Evolutionary conservation across 2,329 filamentous ascomycete species (phyloP).

Genomic region (Xylariaceae sp.): DNA sequence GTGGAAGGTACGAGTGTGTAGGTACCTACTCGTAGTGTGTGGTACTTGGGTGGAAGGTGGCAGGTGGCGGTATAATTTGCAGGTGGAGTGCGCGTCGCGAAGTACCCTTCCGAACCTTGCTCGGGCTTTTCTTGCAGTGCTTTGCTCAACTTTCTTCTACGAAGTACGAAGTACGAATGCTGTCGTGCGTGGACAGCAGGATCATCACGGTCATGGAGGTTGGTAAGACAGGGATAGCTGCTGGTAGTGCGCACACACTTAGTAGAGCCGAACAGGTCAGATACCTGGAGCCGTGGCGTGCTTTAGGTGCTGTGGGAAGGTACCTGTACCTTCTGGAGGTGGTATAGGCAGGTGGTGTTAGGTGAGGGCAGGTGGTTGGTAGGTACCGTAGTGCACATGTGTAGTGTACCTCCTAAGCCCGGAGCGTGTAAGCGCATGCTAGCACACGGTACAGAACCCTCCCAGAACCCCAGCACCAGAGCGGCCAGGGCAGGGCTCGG

Average conservation of each 20-base stretch:
- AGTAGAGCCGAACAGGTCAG: not conserved
- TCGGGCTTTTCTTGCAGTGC: too few species aligned
- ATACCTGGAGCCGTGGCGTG: not conserved
- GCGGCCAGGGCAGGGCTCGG: conserved; percentile 11
- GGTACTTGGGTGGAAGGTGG: conserved; percentile 8
- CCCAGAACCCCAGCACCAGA: too few species aligned
- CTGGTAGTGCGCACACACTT: too few species aligned
- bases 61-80: not conserved
- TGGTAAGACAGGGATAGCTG: too few species aligned
- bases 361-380: not conserved
- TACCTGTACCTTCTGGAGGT: not conserved
- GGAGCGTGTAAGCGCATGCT: too few species aligned
- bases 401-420: not conserved
- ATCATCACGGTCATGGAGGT: too few species aligned
- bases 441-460: too few species aligned
- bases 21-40: not conserved
- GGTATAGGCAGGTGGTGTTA: not conserved
- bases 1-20: not conserved
- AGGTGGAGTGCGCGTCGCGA: not conserved
- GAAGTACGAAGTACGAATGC: too few species aligned
- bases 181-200: too few species aligned
- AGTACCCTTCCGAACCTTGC: not conserved
- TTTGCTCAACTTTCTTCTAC: too few species aligned
- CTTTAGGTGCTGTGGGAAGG: not conserved
- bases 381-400: not conserved